These are phyloP conservation scores for Fusarium heterosporum DNA, from an alignment of 2,329 filamentous ascomycete genomes.

Conservation along the genomic window DNA sequence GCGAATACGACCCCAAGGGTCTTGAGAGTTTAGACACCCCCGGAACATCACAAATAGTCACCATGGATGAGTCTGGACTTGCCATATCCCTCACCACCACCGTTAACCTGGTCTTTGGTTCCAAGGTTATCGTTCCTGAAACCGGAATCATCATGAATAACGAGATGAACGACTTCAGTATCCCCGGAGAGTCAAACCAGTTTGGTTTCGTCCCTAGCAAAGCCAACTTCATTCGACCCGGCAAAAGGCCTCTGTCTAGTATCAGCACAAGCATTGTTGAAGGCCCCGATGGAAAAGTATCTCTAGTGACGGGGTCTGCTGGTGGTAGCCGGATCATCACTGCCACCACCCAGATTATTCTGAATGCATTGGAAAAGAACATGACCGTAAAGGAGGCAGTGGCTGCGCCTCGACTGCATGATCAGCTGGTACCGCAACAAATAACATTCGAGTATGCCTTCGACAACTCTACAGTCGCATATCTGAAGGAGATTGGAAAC, in stretches of 20 bases:
- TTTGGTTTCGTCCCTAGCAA: constrained; percentile 83
- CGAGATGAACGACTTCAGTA: constrained; percentile 79
- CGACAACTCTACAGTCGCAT: constrained; percentile 75
- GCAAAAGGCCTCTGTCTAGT: constrained; percentile 82
- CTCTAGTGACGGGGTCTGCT: constrained; percentile 79
- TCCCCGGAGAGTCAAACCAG: constrained; percentile 75
- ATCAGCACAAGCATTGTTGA: constrained; percentile 84
- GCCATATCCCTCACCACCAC: constrained; percentile 84
- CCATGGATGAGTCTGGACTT: constrained; percentile 76
- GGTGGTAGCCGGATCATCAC: constrained; percentile 90
- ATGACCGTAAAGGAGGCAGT: constrained; percentile 73
- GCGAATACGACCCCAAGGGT: constrained; percentile 59
- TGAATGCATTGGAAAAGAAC: constrained; percentile 76
- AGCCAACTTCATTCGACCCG: constrained; percentile 79
- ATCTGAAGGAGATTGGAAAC: constrained; percentile 74
- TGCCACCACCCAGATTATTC: constrained; percentile 80
- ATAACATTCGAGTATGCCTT: constrained; percentile 78
- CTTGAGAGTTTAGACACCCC: constrained; percentile 68
- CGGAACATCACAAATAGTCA: constrained; percentile 75
- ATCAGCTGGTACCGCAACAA: constrained; percentile 80
- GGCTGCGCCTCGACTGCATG: constrained; percentile 78
- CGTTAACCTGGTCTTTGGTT: constrained; percentile 84
- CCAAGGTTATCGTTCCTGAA: constrained; percentile 79
- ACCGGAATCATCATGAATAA: constrained; percentile 81
- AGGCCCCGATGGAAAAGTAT: constrained; percentile 73